These are phyloP conservation scores for Hypoxylon sp. DNA, from an alignment of 2,329 filamentous ascomycete species.

Conservation along the genomic window DNA sequence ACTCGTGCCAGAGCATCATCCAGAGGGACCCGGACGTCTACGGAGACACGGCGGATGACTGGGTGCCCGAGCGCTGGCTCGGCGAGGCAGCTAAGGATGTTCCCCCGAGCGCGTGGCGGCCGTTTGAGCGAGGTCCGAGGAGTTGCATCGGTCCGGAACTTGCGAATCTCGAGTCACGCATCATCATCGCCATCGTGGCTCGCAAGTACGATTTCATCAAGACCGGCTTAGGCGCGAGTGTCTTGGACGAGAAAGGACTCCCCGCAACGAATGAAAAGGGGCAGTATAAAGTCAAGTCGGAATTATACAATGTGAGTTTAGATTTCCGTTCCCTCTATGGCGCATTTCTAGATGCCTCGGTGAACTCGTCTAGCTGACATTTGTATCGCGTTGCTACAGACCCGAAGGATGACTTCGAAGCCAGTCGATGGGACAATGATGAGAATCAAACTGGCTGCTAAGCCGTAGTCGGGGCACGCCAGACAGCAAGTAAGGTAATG, in stretches of 20 bases:
- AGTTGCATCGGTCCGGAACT: slow-evolving; percentile 62
- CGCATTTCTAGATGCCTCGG: too few species aligned
- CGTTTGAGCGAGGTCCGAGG: slow-evolving; percentile 57
- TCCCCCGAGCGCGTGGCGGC: slow-evolving; percentile 20
- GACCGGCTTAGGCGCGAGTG: slow-evolving; percentile 9
- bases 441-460: too few species aligned
- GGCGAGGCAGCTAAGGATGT: slow-evolving; percentile 7
- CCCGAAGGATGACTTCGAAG: slow-evolving; percentile 27
- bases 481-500: too few species aligned
- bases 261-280: slow-evolving; percentile 16
- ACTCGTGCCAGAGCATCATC: background rate
- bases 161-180: slow-evolving; percentile 45
- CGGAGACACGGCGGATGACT: background rate
- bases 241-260: slow-evolving; percentile 6
- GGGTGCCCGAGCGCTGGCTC: slow-evolving; percentile 4
- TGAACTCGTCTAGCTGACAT: too few species aligned
- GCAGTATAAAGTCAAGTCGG: slow-evolving; percentile 11
- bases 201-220: slow-evolving; percentile 20
- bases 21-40: background rate
- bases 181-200: slow-evolving; percentile 18
- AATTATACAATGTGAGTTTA: slow-evolving; percentile 11
- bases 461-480: too few species aligned
- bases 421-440: slow-evolving; percentile 35
- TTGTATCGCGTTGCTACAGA: slow-evolving; percentile 12
- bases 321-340: background rate